phyloP scores from a whole-genome alignment of 305 asterid species.

The Striga hermonthica region DNA sequence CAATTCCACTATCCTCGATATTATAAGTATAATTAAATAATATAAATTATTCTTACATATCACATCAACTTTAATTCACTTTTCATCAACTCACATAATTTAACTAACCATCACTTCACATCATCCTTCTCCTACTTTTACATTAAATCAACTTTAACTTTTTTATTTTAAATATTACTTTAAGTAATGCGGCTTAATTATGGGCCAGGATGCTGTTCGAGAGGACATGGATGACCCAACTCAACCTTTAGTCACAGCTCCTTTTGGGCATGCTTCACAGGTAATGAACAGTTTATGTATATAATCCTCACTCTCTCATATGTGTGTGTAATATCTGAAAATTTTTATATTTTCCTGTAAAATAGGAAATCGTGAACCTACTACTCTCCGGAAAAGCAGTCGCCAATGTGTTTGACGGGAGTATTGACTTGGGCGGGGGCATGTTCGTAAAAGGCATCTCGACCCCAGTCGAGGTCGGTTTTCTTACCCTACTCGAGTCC shows the following conservation, averaged over 20 bases:
- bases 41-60: too few relatives aligned
- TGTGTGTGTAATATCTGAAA: not conserved
- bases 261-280: slow-evolving; percentile 84
- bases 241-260: slow-evolving; percentile 72
- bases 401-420: slow-evolving; percentile 65
- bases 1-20: too few relatives aligned
- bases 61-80: too few relatives aligned
- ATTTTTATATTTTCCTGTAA: slow-evolving; percentile 19
- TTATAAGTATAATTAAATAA: too few relatives aligned
- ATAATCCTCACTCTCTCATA: not conserved
- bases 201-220: slow-evolving; percentile 55
- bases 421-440: slow-evolving; percentile 69
- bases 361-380: slow-evolving; percentile 69
- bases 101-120: too few relatives aligned
- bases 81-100: too few relatives aligned
- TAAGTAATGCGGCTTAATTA: not conserved
- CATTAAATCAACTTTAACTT: too few relatives aligned
- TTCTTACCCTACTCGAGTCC: slow-evolving; percentile 63
- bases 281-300: slow-evolving; percentile 32
- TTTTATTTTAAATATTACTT: too few relatives aligned
- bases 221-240: slow-evolving; percentile 71
- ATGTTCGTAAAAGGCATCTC: slow-evolving; percentile 67
- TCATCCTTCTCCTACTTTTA: too few relatives aligned
- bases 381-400: slow-evolving; percentile 64
- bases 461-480: slow-evolving; percentile 60